Percentiles rank a stretch among this genome's conserved stretches.
Conservation (phyloP, 495 filamentous ascomycete species). For the Ascobolus immersus region DNA sequence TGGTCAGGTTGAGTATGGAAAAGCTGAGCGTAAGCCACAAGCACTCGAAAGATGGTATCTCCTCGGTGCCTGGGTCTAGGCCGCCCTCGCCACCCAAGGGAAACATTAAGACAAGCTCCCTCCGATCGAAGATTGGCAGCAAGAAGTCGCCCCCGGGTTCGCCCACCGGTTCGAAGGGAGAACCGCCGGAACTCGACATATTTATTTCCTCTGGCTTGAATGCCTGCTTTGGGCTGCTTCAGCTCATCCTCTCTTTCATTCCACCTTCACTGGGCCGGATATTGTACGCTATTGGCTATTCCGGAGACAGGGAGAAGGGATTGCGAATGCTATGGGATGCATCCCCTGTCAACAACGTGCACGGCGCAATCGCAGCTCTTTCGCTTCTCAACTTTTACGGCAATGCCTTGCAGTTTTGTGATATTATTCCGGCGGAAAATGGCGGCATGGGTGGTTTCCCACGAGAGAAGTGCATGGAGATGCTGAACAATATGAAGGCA, state of each 20-base stretch:
- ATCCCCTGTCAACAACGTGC: conserved; percentile 63
- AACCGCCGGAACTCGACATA: too few relatives aligned
- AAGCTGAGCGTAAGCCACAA: not conserved
- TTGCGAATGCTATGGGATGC: conserved; percentile 78
- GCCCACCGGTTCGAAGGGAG: too few relatives aligned
- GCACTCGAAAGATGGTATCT: not conserved
- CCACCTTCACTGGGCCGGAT: conserved; percentile 69
- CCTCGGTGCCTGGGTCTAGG: not conserved
- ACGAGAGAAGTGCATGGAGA: conserved; percentile 34
- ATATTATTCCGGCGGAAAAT: conserved; percentile 49
- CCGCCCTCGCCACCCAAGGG: not conserved
- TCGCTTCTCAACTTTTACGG: conserved; percentile 71
- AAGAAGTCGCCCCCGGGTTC: conserved; percentile 35
- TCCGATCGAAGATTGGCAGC: conserved; percentile 20
- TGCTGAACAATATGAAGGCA: conserved; percentile 45
- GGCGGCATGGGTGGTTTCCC: conserved; percentile 41
- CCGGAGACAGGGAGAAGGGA: conserved; percentile 49
- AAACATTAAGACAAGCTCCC: not conserved
- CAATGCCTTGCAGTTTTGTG: conserved; percentile 55
- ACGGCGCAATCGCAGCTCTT: conserved; percentile 69
- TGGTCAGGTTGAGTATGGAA: too few relatives aligned
- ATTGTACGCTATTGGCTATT: conserved; percentile 50
- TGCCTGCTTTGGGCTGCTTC: conserved; percentile 67
- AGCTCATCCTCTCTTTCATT: conserved; percentile 68
- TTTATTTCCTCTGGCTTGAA: conserved; percentile 74